These are phyloP conservation scores for Cladosporium sp. DNA, from an alignment of 2,329 filamentous ascomycete species.

Conservation along the genomic window DNA sequence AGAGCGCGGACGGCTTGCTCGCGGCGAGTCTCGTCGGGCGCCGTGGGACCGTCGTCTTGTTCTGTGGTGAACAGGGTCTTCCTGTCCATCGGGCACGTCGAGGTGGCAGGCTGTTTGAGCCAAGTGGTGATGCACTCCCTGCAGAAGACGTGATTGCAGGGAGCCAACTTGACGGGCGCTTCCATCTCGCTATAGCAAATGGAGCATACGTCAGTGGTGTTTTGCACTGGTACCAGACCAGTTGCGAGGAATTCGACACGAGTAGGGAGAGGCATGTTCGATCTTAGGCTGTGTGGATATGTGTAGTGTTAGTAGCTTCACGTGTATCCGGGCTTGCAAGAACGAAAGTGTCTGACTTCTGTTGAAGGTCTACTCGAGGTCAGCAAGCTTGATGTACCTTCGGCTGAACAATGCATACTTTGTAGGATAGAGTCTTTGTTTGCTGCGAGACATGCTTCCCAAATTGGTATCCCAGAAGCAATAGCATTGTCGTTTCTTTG, in stretches of 20 bases:
- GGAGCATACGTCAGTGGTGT: not conserved
- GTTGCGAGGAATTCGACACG: constrained; percentile 1
- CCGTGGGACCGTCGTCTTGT: not conserved
- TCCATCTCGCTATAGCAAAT: constrained; percentile 10
- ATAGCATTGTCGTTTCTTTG: not conserved
- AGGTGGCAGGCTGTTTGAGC: not conserved
- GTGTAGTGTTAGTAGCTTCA: not conserved
- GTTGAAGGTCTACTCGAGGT: not conserved
- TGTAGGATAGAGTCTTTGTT: not conserved
- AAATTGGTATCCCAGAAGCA: not conserved
- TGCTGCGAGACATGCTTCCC: not conserved
- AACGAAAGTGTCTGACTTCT: not conserved
- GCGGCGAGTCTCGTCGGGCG: not conserved
- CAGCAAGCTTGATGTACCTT: not conserved
- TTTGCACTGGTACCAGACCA: constrained; percentile 12
- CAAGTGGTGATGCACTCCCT: constrained; percentile 16
- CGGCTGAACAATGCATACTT: not conserved
- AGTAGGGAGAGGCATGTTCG: constrained; percentile 11
- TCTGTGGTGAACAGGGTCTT: not conserved
- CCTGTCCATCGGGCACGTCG: not conserved
- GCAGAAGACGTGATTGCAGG: constrained; percentile 21
- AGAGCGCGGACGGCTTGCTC: not conserved
- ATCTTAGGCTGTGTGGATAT: not conserved
- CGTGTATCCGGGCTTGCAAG: not conserved
- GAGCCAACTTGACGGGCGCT: not conserved